These are phyloP conservation scores for Zopfia rhizophila DNA, from an alignment of 2,329 filamentous ascomycete genomes.

Conservation along the genomic window DNA sequence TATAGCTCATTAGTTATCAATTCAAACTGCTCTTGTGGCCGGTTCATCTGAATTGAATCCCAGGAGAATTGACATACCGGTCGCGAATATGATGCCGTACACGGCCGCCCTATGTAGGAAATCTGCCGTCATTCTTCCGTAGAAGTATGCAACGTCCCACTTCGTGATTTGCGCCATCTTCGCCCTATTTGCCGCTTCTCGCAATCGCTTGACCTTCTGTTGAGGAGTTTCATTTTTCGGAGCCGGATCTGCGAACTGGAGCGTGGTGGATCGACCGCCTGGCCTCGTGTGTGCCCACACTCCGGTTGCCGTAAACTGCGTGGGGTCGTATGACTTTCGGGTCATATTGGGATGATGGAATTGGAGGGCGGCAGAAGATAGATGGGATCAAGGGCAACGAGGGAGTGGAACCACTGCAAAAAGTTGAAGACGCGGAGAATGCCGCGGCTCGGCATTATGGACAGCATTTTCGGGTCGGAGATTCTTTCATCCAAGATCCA, in stretches of 20 bases:
- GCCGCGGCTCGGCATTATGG: constrained; percentile 32
- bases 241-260: constrained; percentile 53
- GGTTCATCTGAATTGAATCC: neutral
- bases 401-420: constrained; percentile 45
- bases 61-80: constrained; percentile 56
- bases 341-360: constrained; percentile 10
- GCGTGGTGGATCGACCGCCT: constrained; percentile 52
- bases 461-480: constrained; percentile 22
- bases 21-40: neutral
- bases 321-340: constrained; percentile 75
- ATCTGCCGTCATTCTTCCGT: constrained; percentile 62
- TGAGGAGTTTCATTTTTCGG: constrained; percentile 62
- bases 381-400: constrained; percentile 31
- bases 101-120: constrained; percentile 69
- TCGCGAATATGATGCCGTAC: constrained; percentile 68
- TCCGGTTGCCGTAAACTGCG: constrained; percentile 77
- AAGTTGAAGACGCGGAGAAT: constrained; percentile 48
- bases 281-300: constrained; percentile 76
- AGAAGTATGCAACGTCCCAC: constrained; percentile 60
- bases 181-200: constrained; percentile 59
- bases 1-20: constrained; percentile 36
- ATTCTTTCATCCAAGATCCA: constrained; percentile 22
- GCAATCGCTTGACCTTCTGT: constrained; percentile 63
- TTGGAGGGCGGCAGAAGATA: constrained; percentile 16
- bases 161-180: constrained; percentile 62